Evolutionary conservation across 2,329 filamentous ascomycete genomes (phyloP), one percentile per base, ranked within the genome.

Genomic region (Cladosporium velox): DNA sequence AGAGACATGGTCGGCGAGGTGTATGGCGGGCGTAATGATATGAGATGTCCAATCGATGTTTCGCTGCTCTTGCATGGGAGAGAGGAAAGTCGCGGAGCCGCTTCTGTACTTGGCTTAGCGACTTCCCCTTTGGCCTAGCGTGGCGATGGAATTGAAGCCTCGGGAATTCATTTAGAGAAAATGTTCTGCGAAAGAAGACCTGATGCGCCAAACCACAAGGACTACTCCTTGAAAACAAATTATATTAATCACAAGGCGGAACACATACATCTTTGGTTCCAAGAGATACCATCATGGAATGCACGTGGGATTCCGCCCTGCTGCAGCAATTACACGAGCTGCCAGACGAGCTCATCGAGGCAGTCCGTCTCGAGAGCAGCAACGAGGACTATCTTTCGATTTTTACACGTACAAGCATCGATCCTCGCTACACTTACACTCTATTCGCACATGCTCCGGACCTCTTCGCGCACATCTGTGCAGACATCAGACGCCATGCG

Each of bases 381-480:
- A 85, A 88, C 74, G 83, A 85, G 71, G 84, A 86, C 74, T 89
- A 93, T 77, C 85, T 96, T 49, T 87, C 92, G 76, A 86, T 87
- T 71, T 82, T 96, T 73, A 86, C 91, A 71, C 81, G 85, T 72
- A 86, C 88, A 67, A 88, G 91, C 66, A 85, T 96, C 74, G 84
- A 87, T 72, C 84, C 91, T 72, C 81, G 83, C 79, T 85, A 88
- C 77, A 94, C 92, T 73, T 87, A 92, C 74, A 82, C 83, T 65
- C 82, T 97, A 75, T 93, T 95, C 74, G 82, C 86, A 70, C 85
- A 90, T 74, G 93, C 93, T 77, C 88, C 91, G 76, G 82, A 85
- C 68, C 80, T 93, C 49, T 91, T 95, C 73, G 87, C 92, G 72
- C 93, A 97, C 78, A 83, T 96, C 59, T 92, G 90, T 78, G 90